Base-by-base conservation (phyloP, 305 asterid genomes). In the Fraxinus dipetala region DNA sequence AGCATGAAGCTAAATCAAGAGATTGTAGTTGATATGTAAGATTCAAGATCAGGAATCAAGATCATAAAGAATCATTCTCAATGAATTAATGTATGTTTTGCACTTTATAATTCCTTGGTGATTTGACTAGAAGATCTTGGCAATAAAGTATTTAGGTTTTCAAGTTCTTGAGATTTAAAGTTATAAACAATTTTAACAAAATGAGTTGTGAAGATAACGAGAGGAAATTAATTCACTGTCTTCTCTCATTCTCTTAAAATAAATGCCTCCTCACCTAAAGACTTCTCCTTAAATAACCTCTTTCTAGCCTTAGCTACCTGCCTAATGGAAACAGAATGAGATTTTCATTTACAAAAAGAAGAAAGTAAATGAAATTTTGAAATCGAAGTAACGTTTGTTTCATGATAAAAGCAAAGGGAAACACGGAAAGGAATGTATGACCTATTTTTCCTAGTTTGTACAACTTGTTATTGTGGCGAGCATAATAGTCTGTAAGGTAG, bases 401-500 rank as follows among this genome's bases (percentile, higher is more conserved):
- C 6, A 13, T 40, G 10, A 30, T 30, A 8, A 26, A 34, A 28
- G 35, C 16, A 48, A 13, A 36, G 11, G 22, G 26, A 13, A 43
- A 18, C 0, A 72, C 5, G 1, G 51, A 11, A 36, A 45, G 0
- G 1, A 79, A 13, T 7, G 4, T 22, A 59, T 36, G 30, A 90
- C 94, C 92, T 92, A 91, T 76, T 94, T 89, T 89, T 88, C 87
- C 95, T 96, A 91, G 79, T 90, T 78, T 4, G 91, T 90, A 84
- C 87, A 91, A 72, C 79, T 16, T 0, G 95, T 92, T 8, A 91
- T 87, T 1, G 88, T 36, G 28, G 89, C 48, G 0, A 90, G 91
- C 81, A 91, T 69, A 13, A 89, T 7, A 22, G 85, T 79, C 48
- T 94, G 97, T 84, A 91, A 16, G 0, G 90, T 56, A 4, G 92